Evolutionary conservation across 2,329 filamentous ascomycete genomes (phyloP).

Genomic region (Fusarium siculi): DNA sequence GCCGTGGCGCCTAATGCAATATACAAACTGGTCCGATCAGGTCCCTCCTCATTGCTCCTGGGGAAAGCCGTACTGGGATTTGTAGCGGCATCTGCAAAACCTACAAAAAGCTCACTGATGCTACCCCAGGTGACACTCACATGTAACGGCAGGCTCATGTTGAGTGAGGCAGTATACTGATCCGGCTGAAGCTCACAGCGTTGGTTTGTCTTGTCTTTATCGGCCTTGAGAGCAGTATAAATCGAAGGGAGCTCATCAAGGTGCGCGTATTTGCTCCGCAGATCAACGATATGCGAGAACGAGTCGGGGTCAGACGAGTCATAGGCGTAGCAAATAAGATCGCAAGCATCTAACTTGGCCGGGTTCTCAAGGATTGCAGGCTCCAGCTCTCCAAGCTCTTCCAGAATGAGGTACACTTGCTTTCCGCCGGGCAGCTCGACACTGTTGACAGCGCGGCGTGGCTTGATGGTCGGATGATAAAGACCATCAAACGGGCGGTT

Average conservation of each 20-base stretch:
- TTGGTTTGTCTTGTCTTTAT: constrained; percentile 97
- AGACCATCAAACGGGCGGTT: constrained; percentile 85
- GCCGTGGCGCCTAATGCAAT: constrained; percentile 81
- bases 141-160: constrained; percentile 91
- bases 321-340: constrained; percentile 94
- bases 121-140: constrained; percentile 95
- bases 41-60: constrained; percentile 85
- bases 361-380: constrained; percentile 93
- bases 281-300: constrained; percentile 87
- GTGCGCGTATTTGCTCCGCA: constrained; percentile 82
- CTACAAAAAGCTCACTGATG: constrained; percentile 93
- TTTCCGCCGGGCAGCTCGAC: constrained; percentile 96
- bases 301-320: constrained; percentile 97
- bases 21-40: constrained; percentile 86
- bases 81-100: constrained; percentile 89
- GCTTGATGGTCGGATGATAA: constrained; percentile 95
- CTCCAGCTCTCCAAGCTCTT: constrained; percentile 95
- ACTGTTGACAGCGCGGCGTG: constrained; percentile 92
- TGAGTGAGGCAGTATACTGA: constrained; percentile 84
- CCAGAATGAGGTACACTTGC: constrained; percentile 95
- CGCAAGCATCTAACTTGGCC: constrained; percentile 89
- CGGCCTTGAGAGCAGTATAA: constrained; percentile 93
- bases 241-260: constrained; percentile 91
- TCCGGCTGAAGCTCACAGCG: constrained; percentile 91
- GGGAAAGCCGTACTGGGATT: constrained; percentile 90